Conservation (phyloP, 345 rosid species). For the Eucalyptus marginata region DNA sequence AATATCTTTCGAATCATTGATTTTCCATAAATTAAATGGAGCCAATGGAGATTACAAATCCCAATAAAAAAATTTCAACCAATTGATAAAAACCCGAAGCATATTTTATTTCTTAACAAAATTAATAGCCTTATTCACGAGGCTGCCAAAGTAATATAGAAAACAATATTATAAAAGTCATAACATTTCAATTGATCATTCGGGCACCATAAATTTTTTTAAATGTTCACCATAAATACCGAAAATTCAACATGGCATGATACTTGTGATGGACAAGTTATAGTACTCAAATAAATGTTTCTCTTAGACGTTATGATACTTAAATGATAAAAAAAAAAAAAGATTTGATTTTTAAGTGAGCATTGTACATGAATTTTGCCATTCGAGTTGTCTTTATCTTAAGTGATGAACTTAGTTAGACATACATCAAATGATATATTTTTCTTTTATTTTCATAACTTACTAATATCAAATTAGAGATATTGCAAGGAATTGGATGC, state of each 20-base stretch:
- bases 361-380: accelerated
- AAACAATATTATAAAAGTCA: not conserved
- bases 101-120: not conserved
- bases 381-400: accelerated
- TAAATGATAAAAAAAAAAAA: not conserved
- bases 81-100: not conserved
- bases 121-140: not conserved
- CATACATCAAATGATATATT: not conserved
- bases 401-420: not conserved
- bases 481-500: not conserved
- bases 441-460: not conserved
- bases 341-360: accelerated
- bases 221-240: accelerated
- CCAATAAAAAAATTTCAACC: accelerated
- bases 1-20: no score
- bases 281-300: not conserved
- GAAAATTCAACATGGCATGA: accelerated
- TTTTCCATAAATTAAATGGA: not conserved
- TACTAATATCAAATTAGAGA: not conserved
- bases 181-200: not conserved
- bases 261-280: not conserved
- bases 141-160: not conserved
- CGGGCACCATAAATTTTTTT: not conserved
- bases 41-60: not conserved
- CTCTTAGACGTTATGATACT: not conserved